Evolutionary conservation across 345 rosid genomes (phyloP).

Genomic region (Barbarea vulgaris): DNA sequence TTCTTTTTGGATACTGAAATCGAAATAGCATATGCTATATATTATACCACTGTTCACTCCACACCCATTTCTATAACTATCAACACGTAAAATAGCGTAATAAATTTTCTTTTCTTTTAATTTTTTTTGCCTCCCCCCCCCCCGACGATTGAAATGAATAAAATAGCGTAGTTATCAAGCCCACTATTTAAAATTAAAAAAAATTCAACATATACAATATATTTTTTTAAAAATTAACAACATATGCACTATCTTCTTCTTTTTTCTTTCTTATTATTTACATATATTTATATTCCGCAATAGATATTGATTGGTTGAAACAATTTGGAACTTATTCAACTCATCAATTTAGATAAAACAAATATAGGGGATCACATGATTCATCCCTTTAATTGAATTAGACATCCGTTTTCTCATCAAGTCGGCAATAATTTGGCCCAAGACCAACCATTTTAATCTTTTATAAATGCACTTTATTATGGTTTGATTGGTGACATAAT

Average conservation of each 20-base stretch:
- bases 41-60: conserved; percentile 8
- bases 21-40: conserved; percentile 13
- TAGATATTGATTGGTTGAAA: neutral
- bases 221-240: neutral
- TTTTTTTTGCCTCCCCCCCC: no score
- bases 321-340: neutral
- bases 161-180: neutral
- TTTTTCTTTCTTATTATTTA: neutral
- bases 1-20: neutral
- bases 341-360: neutral
- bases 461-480: neutral
- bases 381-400: neutral
- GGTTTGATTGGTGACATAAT: neutral
- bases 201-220: neutral
- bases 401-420: neutral
- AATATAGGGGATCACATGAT: neutral
- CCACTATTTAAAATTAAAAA: neutral
- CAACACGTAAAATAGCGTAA: neutral
- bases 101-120: no score
- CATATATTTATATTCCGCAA: neutral
- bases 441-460: neutral
- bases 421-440: no score
- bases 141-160: no score
- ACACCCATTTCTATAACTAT: neutral
- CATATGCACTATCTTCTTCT: neutral